Evolutionary conservation across 345 rosid species (phyloP).

Genomic region (Trapa bicornis): DNA sequence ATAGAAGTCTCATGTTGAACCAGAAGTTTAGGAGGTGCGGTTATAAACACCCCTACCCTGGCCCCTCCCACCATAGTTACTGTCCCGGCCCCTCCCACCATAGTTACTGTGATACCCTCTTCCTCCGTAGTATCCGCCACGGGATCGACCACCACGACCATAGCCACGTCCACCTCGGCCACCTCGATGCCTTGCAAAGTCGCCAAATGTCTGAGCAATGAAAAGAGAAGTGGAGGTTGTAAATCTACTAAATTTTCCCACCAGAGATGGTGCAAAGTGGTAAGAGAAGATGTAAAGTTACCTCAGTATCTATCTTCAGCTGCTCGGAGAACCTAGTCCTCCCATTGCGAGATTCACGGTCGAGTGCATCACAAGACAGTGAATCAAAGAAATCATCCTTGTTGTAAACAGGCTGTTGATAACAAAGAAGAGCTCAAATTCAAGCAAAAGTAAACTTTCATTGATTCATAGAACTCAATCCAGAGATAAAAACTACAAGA

Average conservation of each 20-base stretch:
- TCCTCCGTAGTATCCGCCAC: slow-evolving; percentile 35
- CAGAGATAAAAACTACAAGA: no score
- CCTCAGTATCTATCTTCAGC: slow-evolving; percentile 85
- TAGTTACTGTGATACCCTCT: slow-evolving; percentile 14
- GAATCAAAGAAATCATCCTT: slow-evolving; percentile 94
- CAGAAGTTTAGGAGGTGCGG: slow-evolving; percentile 12
- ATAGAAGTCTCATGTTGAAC: background rate
- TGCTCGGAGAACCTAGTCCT: slow-evolving; percentile 83
- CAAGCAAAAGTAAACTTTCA: background rate
- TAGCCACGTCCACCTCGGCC: slow-evolving; percentile 37
- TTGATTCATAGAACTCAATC: no score
- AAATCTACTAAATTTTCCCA: background rate
- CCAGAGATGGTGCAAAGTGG: background rate
- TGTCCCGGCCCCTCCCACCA: slow-evolving; percentile 22
- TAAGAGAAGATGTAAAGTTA: slow-evolving; percentile 9
- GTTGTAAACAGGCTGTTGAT: slow-evolving; percentile 57
- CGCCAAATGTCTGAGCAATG: slow-evolving; percentile 54
- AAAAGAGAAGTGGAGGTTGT: background rate
- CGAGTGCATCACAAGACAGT: slow-evolving; percentile 46
- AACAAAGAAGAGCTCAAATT: background rate
- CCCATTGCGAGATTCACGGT: slow-evolving; percentile 35
- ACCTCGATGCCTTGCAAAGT: slow-evolving; percentile 45
- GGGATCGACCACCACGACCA: slow-evolving; percentile 28
- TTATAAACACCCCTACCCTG: slow-evolving; percentile 16
- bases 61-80: slow-evolving; percentile 27